Evolutionary conservation across 1,284 basidiomycete species (phyloP), one percentile per base, ranked within the genome.

Genomic region (Rhodotorula sp.): DNA sequence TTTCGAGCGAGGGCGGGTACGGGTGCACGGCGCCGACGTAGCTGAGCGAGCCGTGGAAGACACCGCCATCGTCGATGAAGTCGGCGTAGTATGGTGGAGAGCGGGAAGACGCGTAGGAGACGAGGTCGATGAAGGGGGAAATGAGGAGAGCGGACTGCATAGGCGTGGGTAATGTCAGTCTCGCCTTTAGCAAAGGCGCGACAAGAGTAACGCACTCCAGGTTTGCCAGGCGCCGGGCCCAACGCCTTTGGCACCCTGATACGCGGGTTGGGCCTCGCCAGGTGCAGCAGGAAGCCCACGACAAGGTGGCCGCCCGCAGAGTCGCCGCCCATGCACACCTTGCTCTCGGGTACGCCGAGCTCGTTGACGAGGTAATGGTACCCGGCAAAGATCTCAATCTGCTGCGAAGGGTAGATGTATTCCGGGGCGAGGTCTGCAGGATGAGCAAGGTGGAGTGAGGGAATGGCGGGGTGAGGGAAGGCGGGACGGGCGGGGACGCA

Each of bases 261-360:
- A 5, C 15, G 12, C 3, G 63, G 60, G 61, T 66, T 66, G 2
- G 67, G 71, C 21, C 71, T 41, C 32, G 64, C 71, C 10, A 73
- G 61, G 57, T 73, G 71, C 19, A 73, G 64, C 25, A 70, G 34
- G 46, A 73, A 61, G 0, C 61, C 51, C 15, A 60, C 34, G 9
- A 34, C 87, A 3, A 90, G 82, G 78, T 90, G 90, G 0, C 88
- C 89, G 5, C 90, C 90, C 0, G 90, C 89, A 55, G 86, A 88
- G 78, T 91, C 89, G 29, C 89, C 90, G 13, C 86, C 84, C 37
- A 91, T 77, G 44, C 89, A 79, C 64, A 91, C 86, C 77, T 88
- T 87, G 70, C 83, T 83, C n/a, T 86, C 83, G 1, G 81, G 80
- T 69, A 87, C 84, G 0, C 83, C 82, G 12, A 85, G 73, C 1